A percentile compares a stretch with the other conserved stretches of the same genome.
Conservation (phyloP, 495 filamentous ascomycete genomes). For the Lophium mytilinum region DNA sequence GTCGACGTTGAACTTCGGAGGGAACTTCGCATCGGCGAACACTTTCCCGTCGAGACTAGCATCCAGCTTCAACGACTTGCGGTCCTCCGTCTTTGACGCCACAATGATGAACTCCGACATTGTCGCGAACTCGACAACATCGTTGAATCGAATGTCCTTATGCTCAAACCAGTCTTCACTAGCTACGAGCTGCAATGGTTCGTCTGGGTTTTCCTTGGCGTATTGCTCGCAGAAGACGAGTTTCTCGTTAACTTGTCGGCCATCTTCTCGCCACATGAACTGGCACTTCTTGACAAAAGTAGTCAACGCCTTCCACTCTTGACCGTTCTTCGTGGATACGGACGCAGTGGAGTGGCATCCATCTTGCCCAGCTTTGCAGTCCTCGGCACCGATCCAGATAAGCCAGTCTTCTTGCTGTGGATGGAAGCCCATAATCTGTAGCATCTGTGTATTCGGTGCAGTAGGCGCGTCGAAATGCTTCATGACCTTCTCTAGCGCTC, state of each 20-base stretch:
- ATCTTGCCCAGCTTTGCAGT: conserved; percentile 39
- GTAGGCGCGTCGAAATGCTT: conserved; percentile 55
- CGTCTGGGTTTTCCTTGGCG: conserved; percentile 50
- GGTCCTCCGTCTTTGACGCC: conserved; percentile 57
- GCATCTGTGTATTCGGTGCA: conserved; percentile 38
- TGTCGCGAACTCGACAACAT: conserved; percentile 78
- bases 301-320: conserved; percentile 61
- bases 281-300: conserved; percentile 67
- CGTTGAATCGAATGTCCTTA: conserved; percentile 47
- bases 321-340: conserved; percentile 64
- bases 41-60: conserved; percentile 72
- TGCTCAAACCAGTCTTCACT: conserved; percentile 69
- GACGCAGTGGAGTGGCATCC: conserved; percentile 64
- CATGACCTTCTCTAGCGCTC: conserved; percentile 51
- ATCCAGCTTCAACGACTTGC: conserved; percentile 62
- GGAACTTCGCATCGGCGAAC: conserved; percentile 82
- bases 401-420: conserved; percentile 75
- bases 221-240: conserved; percentile 78
- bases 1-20: conserved; percentile 65
- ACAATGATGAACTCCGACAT: conserved; percentile 95
- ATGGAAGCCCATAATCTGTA: conserved; percentile 65
- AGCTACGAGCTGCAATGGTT: conserved; percentile 58
- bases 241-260: conserved; percentile 48
- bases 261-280: conserved; percentile 62
- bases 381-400: conserved; percentile 73